Conservation (phyloP, 1,139 yeast genomes). For the Eremothecium coryli region DNA sequence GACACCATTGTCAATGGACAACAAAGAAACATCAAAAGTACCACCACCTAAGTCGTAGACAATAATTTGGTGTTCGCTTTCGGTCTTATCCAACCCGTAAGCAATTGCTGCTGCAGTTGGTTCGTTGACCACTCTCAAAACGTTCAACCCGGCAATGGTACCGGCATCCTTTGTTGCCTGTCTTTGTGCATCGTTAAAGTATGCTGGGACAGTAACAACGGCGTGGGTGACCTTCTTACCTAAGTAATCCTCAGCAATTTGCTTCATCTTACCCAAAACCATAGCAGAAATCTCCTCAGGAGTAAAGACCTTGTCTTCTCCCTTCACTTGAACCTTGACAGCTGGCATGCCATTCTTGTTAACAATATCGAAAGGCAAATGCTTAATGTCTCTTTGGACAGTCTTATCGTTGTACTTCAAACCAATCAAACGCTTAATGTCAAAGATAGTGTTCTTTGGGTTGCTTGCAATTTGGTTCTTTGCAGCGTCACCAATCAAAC, state of each 20-base stretch:
- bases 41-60: conserved; percentile 97
- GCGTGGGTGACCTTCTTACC: conserved; percentile 93
- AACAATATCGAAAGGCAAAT: conserved; percentile 81
- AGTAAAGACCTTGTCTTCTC: conserved; percentile 82
- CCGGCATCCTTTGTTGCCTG: conserved; percentile 99
- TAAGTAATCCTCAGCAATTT: conserved; percentile 91
- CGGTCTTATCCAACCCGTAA: conserved; percentile 83
- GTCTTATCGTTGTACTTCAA: conserved; percentile 84
- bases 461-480: conserved; percentile 97
- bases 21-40: conserved; percentile 84
- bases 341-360: conserved; percentile 80
- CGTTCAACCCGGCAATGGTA: conserved; percentile 94
- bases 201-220: conserved; percentile 93
- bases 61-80: conserved; percentile 80
- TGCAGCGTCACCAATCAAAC: conserved; percentile 97
- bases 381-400: conserved; percentile 90
- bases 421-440: conserved; percentile 96
- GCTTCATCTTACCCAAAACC: conserved; percentile 97
- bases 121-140: conserved; percentile 92
- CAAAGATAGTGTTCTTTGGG: conserved; percentile 94
- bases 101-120: conserved; percentile 99
- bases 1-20: conserved; percentile 86
- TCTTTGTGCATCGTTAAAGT: conserved; percentile 95
- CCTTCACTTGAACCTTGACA: conserved; percentile 88
- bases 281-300: conserved; percentile 96